A percentile compares a stretch with the other conserved stretches of the same genome.
phyloP scores from a whole-genome alignment of 441 rosid species.

The Populus hybrid region DNA sequence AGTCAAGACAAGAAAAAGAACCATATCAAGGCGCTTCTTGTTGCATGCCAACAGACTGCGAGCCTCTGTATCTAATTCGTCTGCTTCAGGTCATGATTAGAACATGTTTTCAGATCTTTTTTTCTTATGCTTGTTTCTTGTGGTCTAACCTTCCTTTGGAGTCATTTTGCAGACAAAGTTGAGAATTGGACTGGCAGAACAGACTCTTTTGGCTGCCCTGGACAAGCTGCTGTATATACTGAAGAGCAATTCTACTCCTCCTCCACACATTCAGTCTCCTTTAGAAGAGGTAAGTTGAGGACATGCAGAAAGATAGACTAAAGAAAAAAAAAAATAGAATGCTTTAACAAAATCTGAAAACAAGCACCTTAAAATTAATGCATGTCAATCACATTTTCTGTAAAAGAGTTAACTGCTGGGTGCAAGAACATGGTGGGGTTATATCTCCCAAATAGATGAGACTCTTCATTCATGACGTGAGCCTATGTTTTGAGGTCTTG shows the following conservation, averaged over 20 bases:
- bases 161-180: conserved; percentile 55
- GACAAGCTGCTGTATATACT: conserved; percentile 76
- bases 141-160: conserved; percentile 9
- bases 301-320: not conserved
- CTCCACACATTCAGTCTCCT: conserved; percentile 60
- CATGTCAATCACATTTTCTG: not conserved
- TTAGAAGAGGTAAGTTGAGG: conserved; percentile 71
- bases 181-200: conserved; percentile 73
- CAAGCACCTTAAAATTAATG: not conserved
- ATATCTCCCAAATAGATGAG: not conserved
- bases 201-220: conserved; percentile 89
- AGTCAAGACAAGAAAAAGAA: conserved; percentile 92
- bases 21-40: conserved; percentile 85
- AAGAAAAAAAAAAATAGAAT: not conserved
- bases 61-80: conserved; percentile 85
- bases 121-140: conserved; percentile 4
- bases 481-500: not conserved
- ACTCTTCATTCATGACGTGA: not conserved
- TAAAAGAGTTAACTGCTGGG: not conserved
- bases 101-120: conserved; percentile 7
- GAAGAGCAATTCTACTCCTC: conserved; percentile 67
- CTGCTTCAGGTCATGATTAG: conserved; percentile 71
- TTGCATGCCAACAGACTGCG: conserved; percentile 92
- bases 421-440: not conserved
- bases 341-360: not conserved